Evolutionary conservation across 208 protist species (phyloP).

Genomic region (Trypanosoma caninum): DNA sequence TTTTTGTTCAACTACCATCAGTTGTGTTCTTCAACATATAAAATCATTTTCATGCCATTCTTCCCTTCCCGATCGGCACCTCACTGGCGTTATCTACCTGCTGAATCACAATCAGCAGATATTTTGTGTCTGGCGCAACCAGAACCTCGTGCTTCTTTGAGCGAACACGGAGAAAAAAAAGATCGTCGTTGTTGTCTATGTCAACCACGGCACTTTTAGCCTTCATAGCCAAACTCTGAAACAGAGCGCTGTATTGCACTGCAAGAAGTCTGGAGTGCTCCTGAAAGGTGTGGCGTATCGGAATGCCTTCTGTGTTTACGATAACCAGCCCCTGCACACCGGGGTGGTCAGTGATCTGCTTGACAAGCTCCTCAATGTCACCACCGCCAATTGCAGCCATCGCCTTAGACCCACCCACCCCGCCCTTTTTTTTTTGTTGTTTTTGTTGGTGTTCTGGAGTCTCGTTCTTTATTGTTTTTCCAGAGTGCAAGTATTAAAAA

Average conservation of each 20-base stretch:
- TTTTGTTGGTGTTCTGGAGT: too few relatives aligned
- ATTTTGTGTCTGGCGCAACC: slow-evolving; percentile 93
- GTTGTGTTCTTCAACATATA: too few relatives aligned
- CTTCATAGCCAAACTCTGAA: slow-evolving; percentile 92
- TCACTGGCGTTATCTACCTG: slow-evolving; percentile 50
- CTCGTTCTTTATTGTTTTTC: too few relatives aligned
- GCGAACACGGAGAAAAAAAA: slow-evolving; percentile 93
- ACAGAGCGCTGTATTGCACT: slow-evolving; percentile 93
- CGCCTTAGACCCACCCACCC: too few relatives aligned
- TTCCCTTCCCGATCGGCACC: slow-evolving; percentile 5
- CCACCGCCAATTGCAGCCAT: slow-evolving; percentile 96
- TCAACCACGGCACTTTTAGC: slow-evolving; percentile 89
- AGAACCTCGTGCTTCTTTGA: slow-evolving; percentile 96
- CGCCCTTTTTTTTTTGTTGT: too few relatives aligned
- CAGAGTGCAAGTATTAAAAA: too few relatives aligned
- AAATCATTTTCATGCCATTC: slow-evolving; percentile 26
- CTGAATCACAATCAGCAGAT: slow-evolving; percentile 89
- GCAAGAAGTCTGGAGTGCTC: slow-evolving; percentile 83
- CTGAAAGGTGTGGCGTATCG: slow-evolving; percentile 92
- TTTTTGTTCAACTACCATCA: slow-evolving; percentile 24
- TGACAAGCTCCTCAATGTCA: slow-evolving; percentile 96
- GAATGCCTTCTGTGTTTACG: slow-evolving; percentile 93
- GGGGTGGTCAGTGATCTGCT: slow-evolving; percentile 92
- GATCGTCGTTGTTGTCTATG: slow-evolving; percentile 93
- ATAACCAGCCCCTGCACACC: slow-evolving; percentile 95